These are phyloP conservation scores for Antitrichia curtipendula DNA, from an alignment of 225 moss, liverwort and hornwort species.

Conservation along the genomic window DNA sequence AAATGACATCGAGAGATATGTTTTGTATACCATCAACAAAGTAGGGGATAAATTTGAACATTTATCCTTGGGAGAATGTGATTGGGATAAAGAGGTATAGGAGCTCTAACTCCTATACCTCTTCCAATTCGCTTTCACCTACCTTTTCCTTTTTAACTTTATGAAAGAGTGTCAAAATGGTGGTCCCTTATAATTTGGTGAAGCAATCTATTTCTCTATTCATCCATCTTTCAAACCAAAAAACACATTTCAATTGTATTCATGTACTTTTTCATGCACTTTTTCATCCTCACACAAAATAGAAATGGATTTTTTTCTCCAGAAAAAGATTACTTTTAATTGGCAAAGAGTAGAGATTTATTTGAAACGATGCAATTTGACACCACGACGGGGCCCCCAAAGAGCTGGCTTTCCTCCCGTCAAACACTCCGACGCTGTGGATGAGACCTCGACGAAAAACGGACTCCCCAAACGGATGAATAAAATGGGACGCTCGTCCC, in stretches of 20 bases:
- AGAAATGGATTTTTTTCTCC: neutral
- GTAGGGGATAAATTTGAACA: accelerated
- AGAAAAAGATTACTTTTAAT: too few relatives aligned
- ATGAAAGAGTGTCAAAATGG: accelerated
- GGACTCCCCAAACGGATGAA: neutral
- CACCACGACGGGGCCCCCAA: too few relatives aligned
- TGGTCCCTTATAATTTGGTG: accelerated
- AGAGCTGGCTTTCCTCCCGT: too few relatives aligned
- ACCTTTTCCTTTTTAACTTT: neutral
- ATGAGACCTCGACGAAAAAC: neutral
- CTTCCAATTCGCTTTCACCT: neutral
- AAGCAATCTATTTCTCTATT: neutral
- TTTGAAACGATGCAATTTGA: neutral
- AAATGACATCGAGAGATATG: accelerated
- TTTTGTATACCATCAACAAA: accelerated
- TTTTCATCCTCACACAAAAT: neutral
- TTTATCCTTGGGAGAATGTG: accelerated
- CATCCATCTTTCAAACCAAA: too few relatives aligned
- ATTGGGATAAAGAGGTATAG: accelerated
- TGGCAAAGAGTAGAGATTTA: neutral
- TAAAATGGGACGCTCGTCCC: neutral
- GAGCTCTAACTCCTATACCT: accelerated
- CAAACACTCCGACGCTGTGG: neutral
- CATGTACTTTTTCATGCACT: neutral
- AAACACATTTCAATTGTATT: neutral